Percentiles rank a stretch among this genome's conserved stretches.
Conservation (phyloP, 805 yeast genomes). For the Yamadazyma sp. region DNA sequence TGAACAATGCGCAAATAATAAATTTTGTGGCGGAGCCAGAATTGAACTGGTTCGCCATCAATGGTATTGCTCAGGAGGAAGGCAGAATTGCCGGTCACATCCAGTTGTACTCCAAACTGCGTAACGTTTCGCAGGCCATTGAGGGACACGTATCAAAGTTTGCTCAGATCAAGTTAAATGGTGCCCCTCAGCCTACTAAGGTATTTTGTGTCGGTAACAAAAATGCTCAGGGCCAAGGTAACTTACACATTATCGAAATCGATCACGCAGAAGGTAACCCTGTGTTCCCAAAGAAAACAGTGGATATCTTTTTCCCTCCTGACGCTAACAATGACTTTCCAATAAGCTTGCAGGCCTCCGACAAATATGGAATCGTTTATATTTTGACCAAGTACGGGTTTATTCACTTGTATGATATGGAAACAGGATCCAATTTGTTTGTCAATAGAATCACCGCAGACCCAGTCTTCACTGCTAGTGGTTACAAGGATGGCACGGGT, state of each 20-base stretch:
- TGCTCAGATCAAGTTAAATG: constrained; percentile 71
- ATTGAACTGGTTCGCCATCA: constrained; percentile 90
- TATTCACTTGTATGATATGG: constrained; percentile 92
- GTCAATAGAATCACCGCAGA: constrained; percentile 96
- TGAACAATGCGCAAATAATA: constrained; percentile 83
- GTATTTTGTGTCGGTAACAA: constrained; percentile 92
- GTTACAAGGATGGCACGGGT: constrained; percentile 74
- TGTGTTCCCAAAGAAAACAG: constrained; percentile 81
- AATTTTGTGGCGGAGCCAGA: constrained; percentile 80
- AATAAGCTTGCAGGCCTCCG: constrained; percentile 81
- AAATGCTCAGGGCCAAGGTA: constrained; percentile 67
- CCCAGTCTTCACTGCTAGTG: constrained; percentile 86
- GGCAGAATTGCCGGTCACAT: constrained; percentile 95
- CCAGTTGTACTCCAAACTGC: constrained; percentile 83
- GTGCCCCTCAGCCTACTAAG: constrained; percentile 72
- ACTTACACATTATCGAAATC: constrained; percentile 88
- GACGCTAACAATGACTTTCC: constrained; percentile 98
- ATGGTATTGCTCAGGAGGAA: constrained; percentile 91
- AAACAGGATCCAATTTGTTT: constrained; percentile 87
- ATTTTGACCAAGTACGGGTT: constrained; percentile 94
- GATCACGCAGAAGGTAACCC: constrained; percentile 89
- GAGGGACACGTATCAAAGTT: constrained; percentile 97
- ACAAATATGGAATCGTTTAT: constrained; percentile 83
- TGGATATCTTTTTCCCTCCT: constrained; percentile 93
- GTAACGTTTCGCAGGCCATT: constrained; percentile 93